Evolutionary conservation across 352 stramenopile genomes (phyloP), one percentile per base, ranked within the genome.

Genomic region (Globisporangium viniferum): DNA sequence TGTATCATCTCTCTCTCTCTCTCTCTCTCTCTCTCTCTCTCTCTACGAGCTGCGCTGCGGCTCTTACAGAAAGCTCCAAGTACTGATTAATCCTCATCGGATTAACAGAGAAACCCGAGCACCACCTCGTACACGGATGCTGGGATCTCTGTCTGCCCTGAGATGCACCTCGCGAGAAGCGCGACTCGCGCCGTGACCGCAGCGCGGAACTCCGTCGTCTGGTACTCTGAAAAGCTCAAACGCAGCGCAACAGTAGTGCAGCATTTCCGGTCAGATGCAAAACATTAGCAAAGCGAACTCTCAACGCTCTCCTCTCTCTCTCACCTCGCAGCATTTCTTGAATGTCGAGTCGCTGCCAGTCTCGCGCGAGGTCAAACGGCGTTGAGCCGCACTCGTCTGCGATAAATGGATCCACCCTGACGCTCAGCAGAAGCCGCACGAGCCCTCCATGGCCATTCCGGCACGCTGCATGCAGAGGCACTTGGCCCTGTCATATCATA

Each of bases 331-430:
- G 68, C 64, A 83, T 80, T 1, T 71, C 48, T 8, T 86, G 61
- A 44, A 88, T 90, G 2, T 88, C 76, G 48, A 78, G 64, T 2
- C 81, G 79, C 35, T 86, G 79, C 81, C 79, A 88, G 66, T 85
- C 81, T 59, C 74, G 72, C 7, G 79, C 79, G n/a, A 87, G 67
- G n/a, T 90, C 81, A 29, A 86, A 71, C 6, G 79, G 73, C 9
- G 79, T 86, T 3, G 73, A 72, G 10, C 78, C 80, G 39, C 74
- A 77, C 58, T 88, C 79, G 49, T 91, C 80, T 2, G 69, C 73
- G 20, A 89, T 24, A 39, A 87, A 87, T 3, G 79, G 72, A 22
- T 81, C 76, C 7, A 71, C 72, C 7, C 68, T 64, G 2, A 73
- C 72, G 39, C 69, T 31, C 5, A 91, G 67, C 4, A 84, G 72